Evolutionary conservation across 192 early-diverging fungal species (phyloP).

Genomic region (Backusella circina): DNA sequence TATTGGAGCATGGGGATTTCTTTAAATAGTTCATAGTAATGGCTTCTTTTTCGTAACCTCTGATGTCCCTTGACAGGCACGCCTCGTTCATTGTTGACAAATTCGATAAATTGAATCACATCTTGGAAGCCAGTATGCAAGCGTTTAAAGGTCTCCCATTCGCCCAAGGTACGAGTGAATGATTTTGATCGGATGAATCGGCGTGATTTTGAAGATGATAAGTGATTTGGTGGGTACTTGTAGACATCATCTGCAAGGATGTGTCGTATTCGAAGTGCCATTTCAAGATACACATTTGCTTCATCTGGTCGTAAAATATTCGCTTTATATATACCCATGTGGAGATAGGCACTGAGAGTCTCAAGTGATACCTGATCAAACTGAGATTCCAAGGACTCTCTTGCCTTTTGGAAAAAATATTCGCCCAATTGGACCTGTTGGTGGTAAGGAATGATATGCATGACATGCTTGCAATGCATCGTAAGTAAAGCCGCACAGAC

Average conservation of each 20-base stretch:
- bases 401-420: conserved; percentile 14
- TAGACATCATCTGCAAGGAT: background rate
- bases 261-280: conserved; percentile 12
- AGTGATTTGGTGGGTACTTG: background rate
- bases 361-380: conserved; percentile 19
- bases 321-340: conserved; percentile 11
- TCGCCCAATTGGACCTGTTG: background rate
- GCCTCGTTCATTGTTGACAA: conserved; percentile 14
- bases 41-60: background rate
- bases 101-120: background rate
- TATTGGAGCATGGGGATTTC: background rate
- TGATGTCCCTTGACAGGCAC: background rate
- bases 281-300: conserved; percentile 11
- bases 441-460: background rate
- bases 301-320: conserved; percentile 3
- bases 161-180: background rate
- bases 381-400: background rate
- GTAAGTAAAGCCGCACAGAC: conserved; percentile 15
- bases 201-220: background rate
- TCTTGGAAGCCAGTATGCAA: conserved; percentile 5
- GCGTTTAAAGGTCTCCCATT: conserved; percentile 11
- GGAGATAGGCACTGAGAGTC: background rate
- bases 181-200: background rate
- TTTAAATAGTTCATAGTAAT: background rate
- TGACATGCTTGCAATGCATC: conserved; percentile 18